These are phyloP conservation scores for Catunica adiposa DNA, from an alignment of 2,329 filamentous ascomycete genomes.

Conservation along the genomic window DNA sequence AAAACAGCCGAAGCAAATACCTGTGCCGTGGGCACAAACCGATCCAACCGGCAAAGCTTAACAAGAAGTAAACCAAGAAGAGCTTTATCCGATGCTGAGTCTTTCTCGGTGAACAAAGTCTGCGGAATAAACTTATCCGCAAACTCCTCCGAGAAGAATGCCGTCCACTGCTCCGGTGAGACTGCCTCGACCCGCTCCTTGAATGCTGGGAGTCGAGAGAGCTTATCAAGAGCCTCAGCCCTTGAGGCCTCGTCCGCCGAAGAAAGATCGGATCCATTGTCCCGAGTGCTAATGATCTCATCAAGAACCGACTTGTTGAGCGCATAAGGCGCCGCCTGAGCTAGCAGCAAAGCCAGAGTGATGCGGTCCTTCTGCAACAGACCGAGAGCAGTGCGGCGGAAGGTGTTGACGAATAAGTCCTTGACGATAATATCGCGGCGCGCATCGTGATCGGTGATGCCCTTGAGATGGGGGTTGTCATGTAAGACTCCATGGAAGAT, in stretches of 20 bases:
- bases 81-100: constrained; percentile 50
- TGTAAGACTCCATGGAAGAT: constrained; percentile 90
- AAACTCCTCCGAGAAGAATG: constrained; percentile 69
- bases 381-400: constrained; percentile 83
- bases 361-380: constrained; percentile 87
- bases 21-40: constrained; percentile 84
- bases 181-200: constrained; percentile 54
- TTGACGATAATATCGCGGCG: constrained; percentile 82
- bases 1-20: constrained; percentile 80
- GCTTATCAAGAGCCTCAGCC: constrained; percentile 51
- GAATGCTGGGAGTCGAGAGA: constrained; percentile 54
- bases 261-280: constrained; percentile 65
- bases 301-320: constrained; percentile 90
- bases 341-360: constrained; percentile 84
- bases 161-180: constrained; percentile 52
- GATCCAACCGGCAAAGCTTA: constrained; percentile 88
- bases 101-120: constrained; percentile 45
- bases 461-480: constrained; percentile 55
- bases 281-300: constrained; percentile 59
- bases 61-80: constrained; percentile 75
- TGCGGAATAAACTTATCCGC: constrained; percentile 71
- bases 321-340: constrained; percentile 86
- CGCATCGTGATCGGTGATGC: constrained; percentile 55
- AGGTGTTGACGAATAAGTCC: constrained; percentile 80
- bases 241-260: constrained; percentile 20